phyloP scores from a whole-genome alignment of 352 stramenopile species.

The Pythium volutum region DNA sequence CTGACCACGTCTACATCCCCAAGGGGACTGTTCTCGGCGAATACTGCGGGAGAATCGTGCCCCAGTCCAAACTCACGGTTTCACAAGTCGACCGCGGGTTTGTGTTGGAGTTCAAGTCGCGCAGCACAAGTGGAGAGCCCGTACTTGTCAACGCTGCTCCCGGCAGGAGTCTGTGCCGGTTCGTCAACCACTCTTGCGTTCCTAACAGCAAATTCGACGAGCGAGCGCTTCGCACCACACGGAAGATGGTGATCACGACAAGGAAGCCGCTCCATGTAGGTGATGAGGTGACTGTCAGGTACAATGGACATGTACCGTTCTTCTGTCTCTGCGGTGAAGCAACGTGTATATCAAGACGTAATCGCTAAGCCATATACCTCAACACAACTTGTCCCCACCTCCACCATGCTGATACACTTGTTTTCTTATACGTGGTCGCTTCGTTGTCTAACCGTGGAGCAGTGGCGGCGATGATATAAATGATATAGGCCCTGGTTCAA shows the following conservation, averaged over 20 bases:
- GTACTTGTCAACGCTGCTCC: background rate
- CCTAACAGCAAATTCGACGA: constrained; percentile 6
- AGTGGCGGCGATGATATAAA: too few species aligned
- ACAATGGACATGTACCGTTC: background rate
- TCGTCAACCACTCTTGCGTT: constrained; percentile 5
- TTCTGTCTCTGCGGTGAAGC: background rate
- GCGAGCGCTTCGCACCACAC: background rate
- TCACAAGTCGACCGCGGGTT: background rate
- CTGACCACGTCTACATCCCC: background rate
- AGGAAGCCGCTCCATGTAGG: background rate
- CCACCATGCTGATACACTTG: too few species aligned
- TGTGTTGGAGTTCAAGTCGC: background rate
- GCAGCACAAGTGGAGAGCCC: background rate
- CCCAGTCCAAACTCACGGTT: background rate
- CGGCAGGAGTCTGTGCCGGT: background rate
- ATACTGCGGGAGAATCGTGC: background rate
- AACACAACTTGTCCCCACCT: too few species aligned
- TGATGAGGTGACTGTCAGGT: background rate
- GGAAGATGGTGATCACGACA: constrained; percentile 1
- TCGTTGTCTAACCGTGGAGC: too few species aligned
- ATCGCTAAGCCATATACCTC: too few species aligned
- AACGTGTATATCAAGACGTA: too few species aligned
- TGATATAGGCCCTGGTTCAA: too few species aligned
- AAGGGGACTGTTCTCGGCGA: background rate
- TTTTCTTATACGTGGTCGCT: too few species aligned